phyloP scores from a whole-genome alignment of 495 filamentous ascomycete genomes.

The Neurospora cerealis region DNA sequence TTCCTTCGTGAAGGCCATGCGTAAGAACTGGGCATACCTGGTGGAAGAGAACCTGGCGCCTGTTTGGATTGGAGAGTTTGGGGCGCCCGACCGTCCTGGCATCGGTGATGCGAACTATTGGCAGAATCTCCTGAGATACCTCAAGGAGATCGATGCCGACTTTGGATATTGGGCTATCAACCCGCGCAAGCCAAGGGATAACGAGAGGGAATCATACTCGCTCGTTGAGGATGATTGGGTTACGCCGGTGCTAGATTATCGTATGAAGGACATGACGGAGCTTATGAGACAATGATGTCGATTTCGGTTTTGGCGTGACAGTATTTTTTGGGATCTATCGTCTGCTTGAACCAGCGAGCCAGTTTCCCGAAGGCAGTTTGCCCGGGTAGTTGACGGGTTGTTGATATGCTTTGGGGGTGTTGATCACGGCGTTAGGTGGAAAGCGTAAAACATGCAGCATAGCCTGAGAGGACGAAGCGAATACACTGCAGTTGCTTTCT shows the following conservation, averaged over 20 bases:
- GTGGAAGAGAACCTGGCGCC: slow-evolving; percentile 46
- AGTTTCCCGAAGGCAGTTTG: background rate
- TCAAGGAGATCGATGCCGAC: slow-evolving; percentile 44
- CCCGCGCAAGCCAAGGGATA: slow-evolving; percentile 44
- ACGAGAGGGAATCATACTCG: slow-evolving; percentile 43
- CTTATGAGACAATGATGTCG: slow-evolving; percentile 24
- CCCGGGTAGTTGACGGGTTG: background rate
- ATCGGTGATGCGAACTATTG: slow-evolving; percentile 49
- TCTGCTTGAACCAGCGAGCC: background rate
- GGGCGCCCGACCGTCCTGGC: slow-evolving; percentile 37
- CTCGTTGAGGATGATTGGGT: slow-evolving; percentile 49
- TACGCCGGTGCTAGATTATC: slow-evolving; percentile 44
- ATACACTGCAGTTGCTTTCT: background rate
- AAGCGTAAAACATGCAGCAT: background rate
- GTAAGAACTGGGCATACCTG: slow-evolving; percentile 51
- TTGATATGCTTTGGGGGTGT: background rate
- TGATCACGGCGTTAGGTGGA: background rate
- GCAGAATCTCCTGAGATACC: slow-evolving; percentile 44
- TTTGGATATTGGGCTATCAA: slow-evolving; percentile 59
- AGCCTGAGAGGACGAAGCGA: background rate
- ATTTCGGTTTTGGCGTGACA: background rate
- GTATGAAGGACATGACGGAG: slow-evolving; percentile 44
- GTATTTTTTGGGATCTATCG: background rate
- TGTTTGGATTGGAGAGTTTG: slow-evolving; percentile 54
- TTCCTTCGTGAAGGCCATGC: slow-evolving; percentile 47